Evolutionary conservation across 257 asterid genomes (phyloP).

Genomic region (Gynochthodes officinalis): DNA sequence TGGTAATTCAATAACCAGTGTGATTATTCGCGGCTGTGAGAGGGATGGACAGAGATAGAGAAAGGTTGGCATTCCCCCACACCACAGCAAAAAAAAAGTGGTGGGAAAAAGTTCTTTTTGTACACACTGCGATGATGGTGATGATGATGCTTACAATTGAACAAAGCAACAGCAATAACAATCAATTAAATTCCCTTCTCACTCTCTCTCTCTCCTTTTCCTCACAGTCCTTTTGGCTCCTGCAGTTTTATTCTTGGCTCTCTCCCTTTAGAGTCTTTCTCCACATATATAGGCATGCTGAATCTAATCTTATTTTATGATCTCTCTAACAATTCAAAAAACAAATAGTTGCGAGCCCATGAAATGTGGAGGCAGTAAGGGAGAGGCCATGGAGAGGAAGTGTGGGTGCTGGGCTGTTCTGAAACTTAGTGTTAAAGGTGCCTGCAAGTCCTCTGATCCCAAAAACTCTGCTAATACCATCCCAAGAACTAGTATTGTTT

Average conservation of each 20-base stretch:
- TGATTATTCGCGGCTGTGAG: constrained; percentile 10
- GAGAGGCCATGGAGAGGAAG: constrained; percentile 46
- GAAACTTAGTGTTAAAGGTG: constrained; percentile 47
- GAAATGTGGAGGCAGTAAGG: constrained; percentile 23
- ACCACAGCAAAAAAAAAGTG: constrained; percentile 43
- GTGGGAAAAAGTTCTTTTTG: constrained; percentile 73
- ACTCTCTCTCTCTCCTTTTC: constrained; percentile 19
- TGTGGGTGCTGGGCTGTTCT: constrained; percentile 89
- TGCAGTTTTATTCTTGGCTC: constrained; percentile 10
- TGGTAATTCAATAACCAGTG: constrained; percentile 24
- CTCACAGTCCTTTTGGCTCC: constrained; percentile 23
- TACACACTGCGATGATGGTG: constrained; percentile 68
- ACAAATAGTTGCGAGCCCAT: constrained; percentile 18
- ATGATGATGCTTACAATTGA: constrained; percentile 53
- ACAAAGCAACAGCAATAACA: constrained; percentile 39
- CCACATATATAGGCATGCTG: constrained; percentile 35
- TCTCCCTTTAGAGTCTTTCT: constrained; percentile 19
- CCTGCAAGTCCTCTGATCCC: constrained; percentile 52
- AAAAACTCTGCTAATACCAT: constrained; percentile 48
- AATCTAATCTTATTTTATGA: constrained; percentile 25
- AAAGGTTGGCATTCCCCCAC: constrained; percentile 40
- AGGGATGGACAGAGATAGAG: constrained; percentile 15
- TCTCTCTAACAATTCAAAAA: constrained; percentile 22
- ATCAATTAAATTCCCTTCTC: constrained; percentile 25
- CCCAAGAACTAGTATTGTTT: constrained; percentile 81